These are phyloP conservation scores for Penicillium manginii DNA, from an alignment of 495 filamentous ascomycete genomes.

Conservation along the genomic window DNA sequence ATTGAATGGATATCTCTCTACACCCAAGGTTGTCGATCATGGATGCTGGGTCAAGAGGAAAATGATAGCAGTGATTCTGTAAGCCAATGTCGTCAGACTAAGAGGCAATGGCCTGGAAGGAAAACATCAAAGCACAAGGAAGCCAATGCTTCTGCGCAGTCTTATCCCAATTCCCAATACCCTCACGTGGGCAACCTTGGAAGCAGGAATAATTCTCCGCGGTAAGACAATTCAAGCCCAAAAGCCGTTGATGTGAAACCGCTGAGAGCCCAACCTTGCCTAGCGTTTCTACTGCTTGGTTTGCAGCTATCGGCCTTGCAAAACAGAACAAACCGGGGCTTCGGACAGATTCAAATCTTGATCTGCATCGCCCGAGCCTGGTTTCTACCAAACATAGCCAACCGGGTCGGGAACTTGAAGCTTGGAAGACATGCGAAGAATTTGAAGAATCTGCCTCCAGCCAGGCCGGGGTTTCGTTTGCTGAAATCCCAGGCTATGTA, in stretches of 20 bases:
- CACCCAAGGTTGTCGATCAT: too few relatives aligned
- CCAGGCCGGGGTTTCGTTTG: not conserved
- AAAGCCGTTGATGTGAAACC: slow-evolving; percentile 29
- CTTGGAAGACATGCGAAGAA: not conserved
- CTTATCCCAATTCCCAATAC: not conserved
- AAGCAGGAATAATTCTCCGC: not conserved
- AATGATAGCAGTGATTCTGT: not conserved
- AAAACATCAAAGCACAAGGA: not conserved
- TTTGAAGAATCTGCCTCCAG: not conserved
- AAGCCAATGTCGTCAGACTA: not conserved
- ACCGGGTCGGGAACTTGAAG: slow-evolving; percentile 4
- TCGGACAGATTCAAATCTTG: slow-evolving; percentile 18
- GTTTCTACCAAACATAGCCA: slow-evolving; percentile 16
- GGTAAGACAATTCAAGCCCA: slow-evolving; percentile 12
- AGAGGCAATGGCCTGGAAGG: not conserved
- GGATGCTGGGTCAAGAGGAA: too few relatives aligned
- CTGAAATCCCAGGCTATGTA: not conserved
- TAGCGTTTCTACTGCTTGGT: not conserved
- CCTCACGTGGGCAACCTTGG: slow-evolving; percentile 6
- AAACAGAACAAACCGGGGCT: not conserved
- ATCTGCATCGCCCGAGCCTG: slow-evolving; percentile 8
- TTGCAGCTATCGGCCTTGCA: slow-evolving; percentile 1
- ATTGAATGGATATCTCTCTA: too few relatives aligned
- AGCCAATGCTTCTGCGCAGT: not conserved
- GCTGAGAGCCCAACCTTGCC: slow-evolving; percentile 9